Base-by-base conservation (phyloP, 306 rosid genomes). In the Hylodesmum podocarpum region DNA sequence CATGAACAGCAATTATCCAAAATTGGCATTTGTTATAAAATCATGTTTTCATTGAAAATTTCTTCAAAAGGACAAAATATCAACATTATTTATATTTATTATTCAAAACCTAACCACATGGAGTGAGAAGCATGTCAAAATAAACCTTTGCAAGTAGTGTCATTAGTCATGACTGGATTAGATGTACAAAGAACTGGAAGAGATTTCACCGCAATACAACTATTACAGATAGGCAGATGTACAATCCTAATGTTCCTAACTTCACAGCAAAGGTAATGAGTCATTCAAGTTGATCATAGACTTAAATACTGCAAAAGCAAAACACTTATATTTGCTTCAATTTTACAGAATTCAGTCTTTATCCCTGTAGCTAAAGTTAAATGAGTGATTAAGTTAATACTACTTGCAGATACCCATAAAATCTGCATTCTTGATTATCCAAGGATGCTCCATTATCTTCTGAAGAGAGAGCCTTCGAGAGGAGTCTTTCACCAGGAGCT, bases 401-500 rank as follows among this genome's bases (percentile, higher is more conserved):
- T 80, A 80, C 14, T 80, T 74, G 82, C 89, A 83, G 57, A 85
- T 66, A 69, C 88, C 90, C 18, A 47, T 28, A 46, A 83, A 86
- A 80, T 94, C 83, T 43, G 94, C 90, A 73, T 91, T 90, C 87
- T 87, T 87, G 59, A 86, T 24, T 76, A 94, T 88, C 98, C 97
- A 94, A 54, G 94, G 97, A 83, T 94, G 98, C 63, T 91, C 93
- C 86, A 83, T 70, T 73, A 94, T 91, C 83, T 90, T 88, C 70
- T 84, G 81, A 75, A 94, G 97, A 34, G 97, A 88, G 36, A 90
- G 90, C 83, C 98, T 79, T 80, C 73, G 80, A 13, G 93, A 82
- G 33, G 97, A 88, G 78, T 94, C 94, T 83, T 82, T 94, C 76
- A 90, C 98, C 64, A 94, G 76, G 22, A 94, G 96, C 97, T 88